Evolutionary conservation across 2,329 filamentous ascomycete species (phyloP), one percentile per base, ranked within the genome.

Genomic region (Dendryphion nanum): DNA sequence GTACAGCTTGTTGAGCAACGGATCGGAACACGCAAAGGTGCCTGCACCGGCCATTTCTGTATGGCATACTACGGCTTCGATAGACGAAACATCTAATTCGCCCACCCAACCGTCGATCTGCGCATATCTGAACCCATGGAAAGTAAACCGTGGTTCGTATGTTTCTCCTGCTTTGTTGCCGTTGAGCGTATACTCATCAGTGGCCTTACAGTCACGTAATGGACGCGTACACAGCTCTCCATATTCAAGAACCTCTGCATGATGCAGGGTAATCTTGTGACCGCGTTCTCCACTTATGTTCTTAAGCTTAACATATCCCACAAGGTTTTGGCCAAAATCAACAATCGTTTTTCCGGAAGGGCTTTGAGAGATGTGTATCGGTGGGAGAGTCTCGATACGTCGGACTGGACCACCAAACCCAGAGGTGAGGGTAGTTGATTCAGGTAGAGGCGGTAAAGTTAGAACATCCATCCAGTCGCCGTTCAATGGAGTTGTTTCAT

Each of bases 291-390:
- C 70, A 26, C 47, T 47, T 2, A 72, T 19, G 18, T 51, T 1
- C 30, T 63, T 8, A 79, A 47, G 0, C 60, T 12, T 57, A 1
- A 79, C 38, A 46, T 67, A 68, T 1, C 78, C 78, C 1, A 79
- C 77, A 0, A 81, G 59, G 45, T 81, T 80, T 48, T 81, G 77
- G 2, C 77, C 77, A 51, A 81, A 80, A 44, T 81, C 76, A 20
- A 81, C 41, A 1, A 79, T 58, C 0, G 61, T 71, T 47, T 75
- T 75, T 4, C 74, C 73, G 0, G 68, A 67, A 0, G 64, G 59
- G 0, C 67, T 64, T 3, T 28, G 50, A 18, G 64, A 51, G 5
- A 67, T 55, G 1, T 55, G 33, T 3, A 42, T 33, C 1, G 64
- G 55, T 16, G 47, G 51, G 21, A 63, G 28, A 19, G 42, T 49